Evolutionary conservation across 208 protist genomes (phyloP).

Genomic region (Wallacemonas collosoma): DNA sequence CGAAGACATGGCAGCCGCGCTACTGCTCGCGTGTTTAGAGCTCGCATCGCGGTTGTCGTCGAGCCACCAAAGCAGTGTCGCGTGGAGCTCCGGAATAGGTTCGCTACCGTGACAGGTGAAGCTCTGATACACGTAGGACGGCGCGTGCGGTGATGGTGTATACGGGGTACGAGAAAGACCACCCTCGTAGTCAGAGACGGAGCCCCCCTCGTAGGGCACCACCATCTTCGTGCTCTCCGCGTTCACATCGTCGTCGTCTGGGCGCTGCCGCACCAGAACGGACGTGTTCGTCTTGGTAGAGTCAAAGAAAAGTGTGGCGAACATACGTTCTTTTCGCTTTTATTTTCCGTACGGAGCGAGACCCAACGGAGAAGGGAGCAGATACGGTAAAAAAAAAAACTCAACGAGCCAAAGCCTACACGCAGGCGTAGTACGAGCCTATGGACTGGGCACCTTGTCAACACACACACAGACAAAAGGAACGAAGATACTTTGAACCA

Average conservation of each 20-base stretch:
- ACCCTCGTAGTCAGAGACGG: constrained; percentile 3
- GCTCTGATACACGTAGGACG: constrained; percentile 19
- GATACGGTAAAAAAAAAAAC: too few species aligned
- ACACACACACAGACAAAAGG: too few species aligned
- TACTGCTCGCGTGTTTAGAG: background rate
- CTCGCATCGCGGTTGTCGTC: constrained; percentile 37
- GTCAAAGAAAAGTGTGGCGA: constrained; percentile 83
- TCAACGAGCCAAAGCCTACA: too few species aligned
- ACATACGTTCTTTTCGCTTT: constrained; percentile 29
- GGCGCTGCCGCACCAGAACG: constrained; percentile 35
- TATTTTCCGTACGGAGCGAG: too few species aligned
- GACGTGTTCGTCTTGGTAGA: constrained; percentile 53
- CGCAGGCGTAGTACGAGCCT: too few species aligned
- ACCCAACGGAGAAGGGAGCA: too few species aligned
- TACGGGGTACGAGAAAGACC: background rate
- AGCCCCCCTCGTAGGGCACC: constrained; percentile 3
- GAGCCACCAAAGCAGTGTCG: constrained; percentile 76
- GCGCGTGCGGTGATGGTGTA: background rate
- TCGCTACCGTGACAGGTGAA: constrained; percentile 60
- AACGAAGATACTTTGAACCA: too few species aligned
- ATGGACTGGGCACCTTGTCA: too few species aligned
- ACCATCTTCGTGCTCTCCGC: background rate
- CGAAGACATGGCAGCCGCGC: background rate
- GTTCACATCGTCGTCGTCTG: background rate
- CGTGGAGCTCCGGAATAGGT: constrained; percentile 51